Percentiles rank a stretch among this genome's conserved stretches.
Evolutionary conservation across 305 asterid species (phyloP).

Genomic region (Rubia balearica): DNA sequence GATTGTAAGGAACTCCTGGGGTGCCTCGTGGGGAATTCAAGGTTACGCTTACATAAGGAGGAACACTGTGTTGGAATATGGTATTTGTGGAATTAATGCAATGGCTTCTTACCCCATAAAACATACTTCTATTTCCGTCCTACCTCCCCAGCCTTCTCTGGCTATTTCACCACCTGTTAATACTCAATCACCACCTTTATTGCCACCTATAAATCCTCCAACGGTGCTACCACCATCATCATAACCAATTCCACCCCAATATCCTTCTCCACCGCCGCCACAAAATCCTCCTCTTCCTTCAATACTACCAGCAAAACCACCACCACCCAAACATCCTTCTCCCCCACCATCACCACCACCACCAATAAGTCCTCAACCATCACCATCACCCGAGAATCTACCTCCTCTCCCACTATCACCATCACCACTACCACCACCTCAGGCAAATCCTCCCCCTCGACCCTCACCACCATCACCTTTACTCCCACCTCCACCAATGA

Average conservation of each 20-base stretch:
- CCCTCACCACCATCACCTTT: too few species aligned
- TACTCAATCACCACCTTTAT: not conserved
- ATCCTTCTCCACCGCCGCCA: not conserved
- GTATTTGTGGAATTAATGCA: slow-evolving; percentile 30
- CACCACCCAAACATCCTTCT: not conserved
- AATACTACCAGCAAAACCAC: not conserved
- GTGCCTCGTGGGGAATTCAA: slow-evolving; percentile 26
- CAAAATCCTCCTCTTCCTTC: not conserved
- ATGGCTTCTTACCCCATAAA: slow-evolving; percentile 29
- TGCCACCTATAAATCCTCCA: too few species aligned
- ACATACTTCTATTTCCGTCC: not conserved
- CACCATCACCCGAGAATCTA: not conserved
- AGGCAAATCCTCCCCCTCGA: too few species aligned
- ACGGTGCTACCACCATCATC: too few species aligned
- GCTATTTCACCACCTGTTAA: not conserved
- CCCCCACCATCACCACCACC: not conserved
- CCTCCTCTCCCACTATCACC: too few species aligned
- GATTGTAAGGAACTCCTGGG: slow-evolving; percentile 33
- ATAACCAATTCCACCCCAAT: too few species aligned
- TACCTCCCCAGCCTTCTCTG: not conserved
- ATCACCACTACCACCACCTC: too few species aligned
- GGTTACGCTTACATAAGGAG: slow-evolving; percentile 26
- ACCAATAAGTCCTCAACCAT: not conserved
- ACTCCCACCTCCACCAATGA: too few species aligned
- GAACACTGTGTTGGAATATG: slow-evolving; percentile 17